These are phyloP conservation scores for Circinella minor DNA, from an alignment of 371 early-diverging fungal species.

Conservation along the genomic window DNA sequence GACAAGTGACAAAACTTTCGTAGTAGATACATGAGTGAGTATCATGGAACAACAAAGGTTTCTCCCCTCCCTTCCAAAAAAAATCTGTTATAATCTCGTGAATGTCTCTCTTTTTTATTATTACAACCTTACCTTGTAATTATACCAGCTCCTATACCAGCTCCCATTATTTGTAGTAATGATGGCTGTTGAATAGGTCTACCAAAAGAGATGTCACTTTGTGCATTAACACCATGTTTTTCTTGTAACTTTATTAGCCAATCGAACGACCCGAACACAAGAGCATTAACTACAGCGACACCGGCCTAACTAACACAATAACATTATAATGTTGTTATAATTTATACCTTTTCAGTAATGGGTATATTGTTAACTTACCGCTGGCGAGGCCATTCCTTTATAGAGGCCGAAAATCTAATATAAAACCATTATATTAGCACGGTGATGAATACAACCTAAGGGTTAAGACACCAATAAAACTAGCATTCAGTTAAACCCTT, in stretches of 20 bases:
- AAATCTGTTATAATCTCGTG: neutral
- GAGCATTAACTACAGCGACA: conserved; percentile 68
- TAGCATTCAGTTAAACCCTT: no score
- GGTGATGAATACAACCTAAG: no score
- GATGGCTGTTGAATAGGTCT: conserved; percentile 26
- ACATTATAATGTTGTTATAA: neutral
- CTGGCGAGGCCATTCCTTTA: conserved; percentile 71
- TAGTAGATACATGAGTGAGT: neutral
- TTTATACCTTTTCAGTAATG: neutral
- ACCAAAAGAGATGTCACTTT: neutral
- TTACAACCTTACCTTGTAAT: conserved; percentile 56
- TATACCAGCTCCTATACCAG: conserved; percentile 68
- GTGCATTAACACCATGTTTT: conserved; percentile 19
- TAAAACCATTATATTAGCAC: neutral
- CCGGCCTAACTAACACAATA: conserved; percentile 47
- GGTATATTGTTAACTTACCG: conserved; percentile 34
- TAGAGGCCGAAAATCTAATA: conserved; percentile 61
- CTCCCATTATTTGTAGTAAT: conserved; percentile 57
- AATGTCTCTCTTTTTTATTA: no score
- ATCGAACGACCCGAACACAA: conserved; percentile 72
- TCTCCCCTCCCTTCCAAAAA: neutral
- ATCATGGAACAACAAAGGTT: neutral
- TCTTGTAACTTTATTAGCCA: conserved; percentile 57
- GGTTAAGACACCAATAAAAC: no score
- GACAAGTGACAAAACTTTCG: conserved; percentile 59